Evolutionary conservation across 176 grass and related monocot species (phyloP).

Genomic region (Phoenix dactylifera): DNA sequence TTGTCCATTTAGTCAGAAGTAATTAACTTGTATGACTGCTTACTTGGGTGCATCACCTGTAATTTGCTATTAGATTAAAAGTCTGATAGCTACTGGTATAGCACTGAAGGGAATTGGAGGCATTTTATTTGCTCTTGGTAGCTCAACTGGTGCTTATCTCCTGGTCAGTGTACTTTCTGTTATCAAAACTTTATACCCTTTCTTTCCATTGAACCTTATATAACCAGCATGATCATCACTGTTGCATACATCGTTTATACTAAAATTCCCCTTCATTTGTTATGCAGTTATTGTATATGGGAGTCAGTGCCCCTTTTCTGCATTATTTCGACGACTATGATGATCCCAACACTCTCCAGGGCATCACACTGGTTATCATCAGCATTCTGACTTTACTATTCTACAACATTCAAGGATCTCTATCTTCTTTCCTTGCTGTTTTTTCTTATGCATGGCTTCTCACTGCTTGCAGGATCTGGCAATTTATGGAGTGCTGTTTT

Average conservation of each 20-base stretch:
- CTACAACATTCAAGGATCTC: too few species aligned
- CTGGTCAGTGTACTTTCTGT: neutral
- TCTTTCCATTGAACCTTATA: too few species aligned
- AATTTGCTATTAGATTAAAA: conserved; percentile 8
- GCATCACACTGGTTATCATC: conserved; percentile 3
- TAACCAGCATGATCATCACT: too few species aligned
- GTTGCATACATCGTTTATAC: too few species aligned
- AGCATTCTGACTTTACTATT: too few species aligned
- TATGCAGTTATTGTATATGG: conserved; percentile 6
- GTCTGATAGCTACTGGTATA: conserved; percentile 11
- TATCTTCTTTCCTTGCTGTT: too few species aligned
- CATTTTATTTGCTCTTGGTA: conserved; percentile 11
- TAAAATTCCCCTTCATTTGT: too few species aligned
- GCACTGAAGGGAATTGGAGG: conserved; percentile 8
- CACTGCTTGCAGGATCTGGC: too few species aligned
- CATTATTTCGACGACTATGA: neutral
- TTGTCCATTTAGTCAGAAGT: neutral
- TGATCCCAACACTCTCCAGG: neutral
- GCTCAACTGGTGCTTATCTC: neutral
- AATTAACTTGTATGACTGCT: neutral
- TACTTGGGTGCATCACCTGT: too few species aligned
- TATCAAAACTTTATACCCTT: too few species aligned
- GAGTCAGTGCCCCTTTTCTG: neutral
- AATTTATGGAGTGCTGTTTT: too few species aligned
- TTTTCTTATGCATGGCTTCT: too few species aligned